Base-by-base conservation (phyloP, 2,329 filamentous ascomycete genomes). In the Colletotrichum destructivum region DNA sequence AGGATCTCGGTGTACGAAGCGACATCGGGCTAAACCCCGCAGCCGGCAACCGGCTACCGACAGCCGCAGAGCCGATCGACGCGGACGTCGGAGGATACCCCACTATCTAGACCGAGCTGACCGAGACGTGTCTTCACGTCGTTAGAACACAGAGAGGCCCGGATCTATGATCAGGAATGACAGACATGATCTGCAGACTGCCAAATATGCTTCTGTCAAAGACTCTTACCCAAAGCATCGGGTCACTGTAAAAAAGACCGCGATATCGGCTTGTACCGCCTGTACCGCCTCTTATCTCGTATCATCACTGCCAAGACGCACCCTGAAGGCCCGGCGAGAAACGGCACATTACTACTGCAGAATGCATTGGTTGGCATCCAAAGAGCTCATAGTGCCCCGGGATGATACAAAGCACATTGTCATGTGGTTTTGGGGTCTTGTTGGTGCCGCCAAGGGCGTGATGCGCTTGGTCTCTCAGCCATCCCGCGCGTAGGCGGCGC, bases 21-120 rank as follows among this genome's bases (percentile, higher is more conserved):
- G 69, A 69, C 67, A 69, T 71, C 69, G 65, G 69, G 69, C 65
- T 35, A 49, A 38, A 59, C 65, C 69, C 65, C 69, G 54, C 69
- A 64, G 23, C 59, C 69, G 69, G 65, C 65, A 63, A 16, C 54
- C 69, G 69, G 38, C 21, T 46, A 42, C 69, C 69, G 69, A 71
- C 44, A 71, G 66, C 69, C 69, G 69, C 65, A 18, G 49, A 63
- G 69, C 69, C 69, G 65, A 69, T 69, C 52, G 52, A 60, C 49
- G 56, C 65, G 69, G 69, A 64, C 69, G 65, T 71, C 69, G 69
- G 69, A 59, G 57, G 26, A 16, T 12, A 42, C 69, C 69, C 69
- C 69, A 69, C 69, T 40, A 62, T 31, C 26, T 47, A 49, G 65
- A 71, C 69, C 69, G 69, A 63, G 59, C 46, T 71, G 65, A 71